Conservation (phyloP, 345 rosid genomes). For the Eucalyptus microcorys region DNA sequence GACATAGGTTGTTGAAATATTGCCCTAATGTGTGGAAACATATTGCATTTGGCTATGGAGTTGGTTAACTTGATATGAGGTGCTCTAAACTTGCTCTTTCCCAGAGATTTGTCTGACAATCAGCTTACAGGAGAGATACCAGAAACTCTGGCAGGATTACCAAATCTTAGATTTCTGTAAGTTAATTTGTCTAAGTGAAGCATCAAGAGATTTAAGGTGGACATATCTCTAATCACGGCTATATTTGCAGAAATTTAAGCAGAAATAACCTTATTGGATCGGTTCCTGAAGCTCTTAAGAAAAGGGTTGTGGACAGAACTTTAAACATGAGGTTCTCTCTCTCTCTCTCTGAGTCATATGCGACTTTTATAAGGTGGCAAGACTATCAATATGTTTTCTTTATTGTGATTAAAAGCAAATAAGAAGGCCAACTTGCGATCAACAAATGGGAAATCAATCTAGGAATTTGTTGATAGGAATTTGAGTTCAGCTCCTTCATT, state of each 20-base stretch:
- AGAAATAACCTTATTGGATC: conserved; percentile 28
- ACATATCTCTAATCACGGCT: neutral
- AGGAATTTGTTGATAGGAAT: neutral
- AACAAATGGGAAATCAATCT: no score
- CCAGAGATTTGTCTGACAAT: conserved; percentile 56
- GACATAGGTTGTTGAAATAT: neutral
- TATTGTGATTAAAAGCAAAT: neutral
- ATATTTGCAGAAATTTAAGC: conserved; percentile 15
- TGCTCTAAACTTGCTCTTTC: neutral
- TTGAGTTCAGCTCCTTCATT: neutral
- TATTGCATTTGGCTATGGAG: neutral
- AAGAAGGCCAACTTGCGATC: neutral
- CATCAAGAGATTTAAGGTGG: neutral
- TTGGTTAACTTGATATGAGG: neutral
- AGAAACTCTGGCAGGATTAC: conserved; percentile 6
- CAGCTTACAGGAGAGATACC: conserved; percentile 34
- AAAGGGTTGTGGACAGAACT: conserved; percentile 6
- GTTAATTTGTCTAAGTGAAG: neutral
- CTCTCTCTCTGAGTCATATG: neutral
- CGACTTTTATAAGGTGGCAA: neutral
- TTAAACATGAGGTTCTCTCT: neutral
- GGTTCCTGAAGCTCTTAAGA: conserved; percentile 14
- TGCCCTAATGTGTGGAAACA: neutral
- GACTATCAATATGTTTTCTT: neutral
- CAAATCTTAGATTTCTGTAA: conserved; percentile 27